These are phyloP conservation scores for Penicillium digitatum DNA, from an alignment of 2,329 filamentous ascomycete genomes.

Conservation along the genomic window DNA sequence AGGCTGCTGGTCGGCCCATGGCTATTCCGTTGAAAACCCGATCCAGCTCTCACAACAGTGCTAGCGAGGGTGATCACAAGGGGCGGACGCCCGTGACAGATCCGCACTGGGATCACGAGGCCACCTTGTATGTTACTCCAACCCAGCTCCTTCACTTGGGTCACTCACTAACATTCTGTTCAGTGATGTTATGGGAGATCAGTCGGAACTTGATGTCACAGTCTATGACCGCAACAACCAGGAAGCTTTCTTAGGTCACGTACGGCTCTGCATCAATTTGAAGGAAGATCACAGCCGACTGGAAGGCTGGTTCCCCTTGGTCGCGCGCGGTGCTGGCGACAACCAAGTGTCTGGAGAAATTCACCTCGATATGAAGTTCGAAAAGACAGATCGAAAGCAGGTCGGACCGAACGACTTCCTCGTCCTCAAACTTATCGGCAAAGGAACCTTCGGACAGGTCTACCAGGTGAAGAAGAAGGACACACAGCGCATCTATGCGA, in stretches of 20 bases:
- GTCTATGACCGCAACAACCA: slow-evolving; percentile 83
- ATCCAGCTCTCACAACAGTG: slow-evolving; percentile 92
- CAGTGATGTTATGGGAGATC: slow-evolving; percentile 88
- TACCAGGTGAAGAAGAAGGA: slow-evolving; percentile 98
- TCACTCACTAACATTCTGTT: slow-evolving; percentile 27
- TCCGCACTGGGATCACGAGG: slow-evolving; percentile 93
- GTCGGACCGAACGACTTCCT: slow-evolving; percentile 95
- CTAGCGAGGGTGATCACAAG: slow-evolving; percentile 60
- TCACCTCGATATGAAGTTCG: slow-evolving; percentile 78
- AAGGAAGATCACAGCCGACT: slow-evolving; percentile 66
- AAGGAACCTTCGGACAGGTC: slow-evolving; percentile 96
- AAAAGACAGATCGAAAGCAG: slow-evolving; percentile 81
- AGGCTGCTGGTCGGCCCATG: slow-evolving; percentile 74
- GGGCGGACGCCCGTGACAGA: slow-evolving; percentile 67
- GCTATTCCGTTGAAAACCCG: slow-evolving; percentile 95
- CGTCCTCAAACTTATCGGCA: slow-evolving; percentile 92
- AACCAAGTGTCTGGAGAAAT: slow-evolving; percentile 79
- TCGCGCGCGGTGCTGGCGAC: slow-evolving; percentile 74
- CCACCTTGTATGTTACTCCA: slow-evolving; percentile 71
- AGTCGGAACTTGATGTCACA: slow-evolving; percentile 86
- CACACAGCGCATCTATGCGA: slow-evolving; percentile 91
- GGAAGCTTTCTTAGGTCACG: slow-evolving; percentile 87
- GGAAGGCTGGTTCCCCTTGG: slow-evolving; percentile 79
- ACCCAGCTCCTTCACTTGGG: neutral
- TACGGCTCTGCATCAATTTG: slow-evolving; percentile 71